Base-by-base conservation (phyloP, 192 early-diverging fungal genomes). In the Mortierella claussenii region DNA sequence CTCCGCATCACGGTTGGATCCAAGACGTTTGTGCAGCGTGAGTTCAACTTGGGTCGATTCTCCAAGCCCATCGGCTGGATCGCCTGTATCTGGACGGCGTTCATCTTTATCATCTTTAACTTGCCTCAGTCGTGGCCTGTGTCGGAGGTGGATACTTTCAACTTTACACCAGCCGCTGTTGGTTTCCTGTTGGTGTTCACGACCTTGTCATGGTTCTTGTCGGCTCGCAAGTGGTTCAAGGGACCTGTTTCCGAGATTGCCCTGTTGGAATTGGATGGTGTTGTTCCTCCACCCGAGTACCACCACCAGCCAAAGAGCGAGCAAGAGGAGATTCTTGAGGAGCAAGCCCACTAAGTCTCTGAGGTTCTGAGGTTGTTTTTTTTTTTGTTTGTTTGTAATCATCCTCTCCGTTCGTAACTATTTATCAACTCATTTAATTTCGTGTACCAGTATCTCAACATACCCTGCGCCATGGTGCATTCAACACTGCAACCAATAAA, bases 61-160 rank as follows among this genome's bases (percentile, higher is more conserved):
- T 68, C 69, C 58, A 68, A 75, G 52, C 56, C 64, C 11, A 74
- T 78, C 32, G 81, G 79, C 5, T 66, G 65, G 54, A 33, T 81
- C 23, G 80, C 70, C 20, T 52, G 56, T 15, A 66, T 58, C 56
- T 83, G 82, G 82, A 83, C 81, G 11, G 58, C 60, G 0, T 79
- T 81, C 26, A 70, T 81, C 52, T 81, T 78, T 28, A 30, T 83
- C 60, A 63, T 79, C 46, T 80, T 83, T 56, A 78, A 75, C 63
- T 28, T 83, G 28, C 81, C 81, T 31, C 71, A 71, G 55, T 34
- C 40, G 36, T 81, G 69, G 53, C 82, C 82, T 17, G 82, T 81
- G 0, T 36, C 24, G 1, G 58, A 76, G 28, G 60, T 46, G 24
- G 60, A 82, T 43, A 76, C 61, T 24, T 74, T 74, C 55, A 82